A percentile compares a stretch with the other conserved stretches of the same genome.
Evolutionary conservation across 169 alveolate species (phyloP).

Genomic region (Plasmodium adleri): DNA sequence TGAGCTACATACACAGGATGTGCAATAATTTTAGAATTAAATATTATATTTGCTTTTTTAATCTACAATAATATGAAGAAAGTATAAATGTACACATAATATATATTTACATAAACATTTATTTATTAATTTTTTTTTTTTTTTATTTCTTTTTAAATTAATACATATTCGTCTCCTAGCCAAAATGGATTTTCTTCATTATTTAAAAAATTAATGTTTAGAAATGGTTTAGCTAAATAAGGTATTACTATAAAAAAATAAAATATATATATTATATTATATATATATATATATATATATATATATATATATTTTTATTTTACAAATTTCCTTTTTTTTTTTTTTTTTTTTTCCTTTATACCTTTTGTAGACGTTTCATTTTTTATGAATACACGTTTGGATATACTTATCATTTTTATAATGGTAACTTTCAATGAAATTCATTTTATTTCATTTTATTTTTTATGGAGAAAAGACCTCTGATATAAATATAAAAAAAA

Average conservation of each 20-base stretch:
- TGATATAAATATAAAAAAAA: constrained; percentile 6
- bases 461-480: background rate
- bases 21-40: constrained; percentile 84
- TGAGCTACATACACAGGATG: constrained; percentile 91
- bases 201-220: constrained; percentile 79
- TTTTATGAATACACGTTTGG: constrained; percentile 7
- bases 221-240: constrained; percentile 85
- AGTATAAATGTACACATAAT: background rate
- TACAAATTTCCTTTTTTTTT: background rate
- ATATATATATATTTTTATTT: background rate
- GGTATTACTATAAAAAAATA: constrained; percentile 66
- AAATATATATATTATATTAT: background rate
- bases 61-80: constrained; percentile 46
- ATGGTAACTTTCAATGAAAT: background rate
- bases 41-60: constrained; percentile 73
- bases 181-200: constrained; percentile 77
- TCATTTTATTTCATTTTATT: background rate
- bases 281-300: background rate
- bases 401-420: constrained; percentile 12
- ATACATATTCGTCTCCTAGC: constrained; percentile 80
- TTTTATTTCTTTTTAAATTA: constrained; percentile 1
- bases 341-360: background rate
- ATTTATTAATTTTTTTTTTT: background rate
- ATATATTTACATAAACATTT: background rate
- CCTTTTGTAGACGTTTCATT: constrained; percentile 22